Base-by-base conservation (phyloP, 2,329 filamentous ascomycete genomes). In the Cytospora piceicola region DNA sequence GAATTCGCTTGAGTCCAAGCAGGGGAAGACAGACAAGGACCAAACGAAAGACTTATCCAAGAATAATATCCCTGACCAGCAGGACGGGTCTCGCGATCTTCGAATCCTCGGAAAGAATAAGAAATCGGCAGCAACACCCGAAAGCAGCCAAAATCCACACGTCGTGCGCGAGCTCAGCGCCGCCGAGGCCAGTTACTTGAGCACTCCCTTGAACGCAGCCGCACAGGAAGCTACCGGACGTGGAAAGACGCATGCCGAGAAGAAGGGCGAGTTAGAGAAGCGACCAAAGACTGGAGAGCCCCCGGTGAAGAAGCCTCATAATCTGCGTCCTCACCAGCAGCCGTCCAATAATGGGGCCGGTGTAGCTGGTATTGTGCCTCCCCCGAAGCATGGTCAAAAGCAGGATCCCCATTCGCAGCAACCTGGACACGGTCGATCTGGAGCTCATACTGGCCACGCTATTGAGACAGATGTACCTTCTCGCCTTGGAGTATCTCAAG, bases 161-260 rank as follows among this genome's bases (percentile, higher is more conserved):
- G 12, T 2, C 4, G 2, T 32, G 1, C 53, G 61, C 20, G 0
- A 1, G 11, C 53, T 15, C 22, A 56, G 30, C 12, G 4, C 39
- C 12, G 61, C 61, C 6, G 61, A 63, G 42, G 3, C 5, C 11
- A 39, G 15, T 8, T 63, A 63, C 24, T 3, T 1, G 5, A 2
- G 11, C 4, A 24, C 32, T 17, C 30, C 61, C 7, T n/a, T 22
- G 7, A 39, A 20, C 39, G 5, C 9, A 22, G 61, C 61, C 12
- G 32, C 39, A 0, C 8, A 36, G 53, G 4, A 57, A 29, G 53
- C 61, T 20, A 11, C 7, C 12, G 39, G 53, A 14, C 61, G 42
- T 17, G 61, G 61, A 9, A 52, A n/a, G 54, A 57, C 39, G 27
- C 22, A n/a, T 27, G 61, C 42, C 4, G 54, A 63, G 42, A 63